Evolutionary conservation across 2,329 filamentous ascomycete species (phyloP).

Genomic region (Fonsecaea pedrosoi): DNA sequence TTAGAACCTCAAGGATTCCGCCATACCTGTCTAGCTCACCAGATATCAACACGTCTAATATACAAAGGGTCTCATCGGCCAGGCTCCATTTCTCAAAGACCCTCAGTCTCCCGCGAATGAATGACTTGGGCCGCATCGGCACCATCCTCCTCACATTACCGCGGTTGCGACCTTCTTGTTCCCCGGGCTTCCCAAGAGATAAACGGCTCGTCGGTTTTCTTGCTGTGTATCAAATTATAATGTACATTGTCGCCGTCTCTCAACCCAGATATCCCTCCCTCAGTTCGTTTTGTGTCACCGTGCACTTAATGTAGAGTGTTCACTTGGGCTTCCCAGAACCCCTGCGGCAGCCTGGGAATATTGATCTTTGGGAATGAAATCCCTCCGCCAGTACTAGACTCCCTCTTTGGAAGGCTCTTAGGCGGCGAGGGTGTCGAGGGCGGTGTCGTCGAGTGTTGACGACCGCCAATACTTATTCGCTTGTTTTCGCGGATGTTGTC

Average conservation of each 20-base stretch:
- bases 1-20: neutral
- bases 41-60: neutral
- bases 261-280: neutral
- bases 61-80: neutral
- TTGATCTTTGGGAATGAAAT: conserved; percentile 39
- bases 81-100: neutral
- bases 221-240: conserved; percentile 6
- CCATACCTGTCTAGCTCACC: neutral
- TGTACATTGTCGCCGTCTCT: neutral
- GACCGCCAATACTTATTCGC: conserved; percentile 19
- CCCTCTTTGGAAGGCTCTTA: conserved; percentile 25
- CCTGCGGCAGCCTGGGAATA: conserved; percentile 37
- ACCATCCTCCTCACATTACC: neutral
- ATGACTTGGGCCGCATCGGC: neutral
- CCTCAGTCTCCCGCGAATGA: neutral
- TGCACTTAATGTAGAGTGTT: conserved; percentile 34
- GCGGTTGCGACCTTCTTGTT: neutral
- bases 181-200: neutral
- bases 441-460: conserved; percentile 27
- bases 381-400: conserved; percentile 26
- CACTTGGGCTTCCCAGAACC: conserved; percentile 38
- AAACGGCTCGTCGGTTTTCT: neutral
- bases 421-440: conserved; percentile 33
- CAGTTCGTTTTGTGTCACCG: neutral
- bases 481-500: conserved; percentile 37